Percentiles rank a stretch among this genome's conserved stretches.
Evolutionary conservation across 1,284 basidiomycete species (phyloP).

Genomic region (Trichosporon ovoides): DNA sequence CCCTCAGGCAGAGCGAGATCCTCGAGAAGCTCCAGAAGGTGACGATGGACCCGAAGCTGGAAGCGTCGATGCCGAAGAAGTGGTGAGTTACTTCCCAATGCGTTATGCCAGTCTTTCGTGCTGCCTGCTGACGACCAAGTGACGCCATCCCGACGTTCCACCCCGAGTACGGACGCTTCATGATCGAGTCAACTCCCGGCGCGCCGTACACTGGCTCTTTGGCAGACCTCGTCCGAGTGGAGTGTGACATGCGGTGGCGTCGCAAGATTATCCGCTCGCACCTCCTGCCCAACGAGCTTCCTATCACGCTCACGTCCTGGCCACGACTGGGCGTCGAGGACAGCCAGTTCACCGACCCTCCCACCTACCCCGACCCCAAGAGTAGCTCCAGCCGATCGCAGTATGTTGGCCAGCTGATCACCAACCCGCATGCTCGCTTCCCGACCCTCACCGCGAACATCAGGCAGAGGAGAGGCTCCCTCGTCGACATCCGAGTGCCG

Average conservation of each 20-base stretch:
- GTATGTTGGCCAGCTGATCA: conserved; percentile 92
- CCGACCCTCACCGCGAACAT: conserved; percentile 92
- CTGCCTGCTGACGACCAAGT: conserved; percentile 48
- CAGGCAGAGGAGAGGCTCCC: conserved; percentile 77
- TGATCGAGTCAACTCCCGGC: conserved; percentile 97
- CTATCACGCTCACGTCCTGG: conserved; percentile 91
- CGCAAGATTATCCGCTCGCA: conserved; percentile 78
- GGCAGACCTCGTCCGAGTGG: conserved; percentile 78
- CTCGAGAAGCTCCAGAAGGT: conserved; percentile 70
- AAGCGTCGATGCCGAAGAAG: conserved; percentile 22
- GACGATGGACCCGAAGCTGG: conserved; percentile 60
- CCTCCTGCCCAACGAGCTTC: conserved; percentile 78
- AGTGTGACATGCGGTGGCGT: conserved; percentile 88
- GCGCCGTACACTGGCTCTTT: conserved; percentile 85
- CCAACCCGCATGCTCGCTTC: conserved; percentile 94
- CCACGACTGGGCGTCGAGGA: conserved; percentile 84
- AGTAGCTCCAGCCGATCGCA: conserved; percentile 71
- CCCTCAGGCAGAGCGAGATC: conserved; percentile 89
- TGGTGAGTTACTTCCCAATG: background rate
- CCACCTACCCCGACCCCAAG: conserved; percentile 68
- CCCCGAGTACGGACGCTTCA: conserved; percentile 96
- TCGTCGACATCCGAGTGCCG: conserved; percentile 93
- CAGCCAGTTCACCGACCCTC: conserved; percentile 80
- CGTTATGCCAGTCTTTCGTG: background rate
- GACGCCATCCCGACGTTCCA: conserved; percentile 86